Percentiles rank a stretch among this genome's conserved stretches.
phyloP scores from a whole-genome alignment of 257 asterid genomes.

The Solanum chaucha region DNA sequence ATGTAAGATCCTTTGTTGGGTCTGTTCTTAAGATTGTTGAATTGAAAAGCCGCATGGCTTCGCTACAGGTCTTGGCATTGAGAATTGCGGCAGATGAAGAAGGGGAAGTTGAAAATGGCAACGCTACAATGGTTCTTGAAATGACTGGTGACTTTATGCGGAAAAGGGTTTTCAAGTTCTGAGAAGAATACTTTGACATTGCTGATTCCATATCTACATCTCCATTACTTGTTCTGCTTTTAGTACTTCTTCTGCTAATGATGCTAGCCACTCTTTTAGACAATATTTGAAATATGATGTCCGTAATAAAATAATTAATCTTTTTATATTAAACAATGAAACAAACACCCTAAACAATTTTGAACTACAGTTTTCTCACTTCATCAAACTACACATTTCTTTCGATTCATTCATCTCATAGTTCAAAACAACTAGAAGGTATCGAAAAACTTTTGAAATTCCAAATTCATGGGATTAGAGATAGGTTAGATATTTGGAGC shows the following conservation, averaged over 20 bases:
- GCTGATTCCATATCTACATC: neutral
- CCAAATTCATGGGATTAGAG: neutral
- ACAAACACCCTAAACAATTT: neutral
- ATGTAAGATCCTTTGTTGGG: conserved; percentile 35
- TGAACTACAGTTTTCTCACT: no score
- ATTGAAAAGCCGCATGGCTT: conserved; percentile 44
- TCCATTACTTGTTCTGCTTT: neutral
- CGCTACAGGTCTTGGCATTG: conserved; percentile 33
- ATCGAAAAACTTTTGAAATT: neutral
- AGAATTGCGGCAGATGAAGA: conserved; percentile 32
- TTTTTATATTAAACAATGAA: neutral
- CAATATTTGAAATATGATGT: neutral
- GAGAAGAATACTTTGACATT: neutral
- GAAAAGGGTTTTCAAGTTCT: neutral
- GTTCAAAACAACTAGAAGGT: neutral
- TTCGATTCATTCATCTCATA: neutral
- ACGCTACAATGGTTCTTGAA: neutral
- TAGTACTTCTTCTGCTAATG: neutral
- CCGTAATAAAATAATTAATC: neutral
- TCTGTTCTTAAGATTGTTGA: conserved; percentile 30
- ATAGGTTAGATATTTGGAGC: neutral
- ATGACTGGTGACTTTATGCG: neutral
- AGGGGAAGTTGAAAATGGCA: conserved; percentile 19
- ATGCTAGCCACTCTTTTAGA: neutral
- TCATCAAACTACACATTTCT: no score